phyloP scores from a whole-genome alignment of 192 early-diverging fungal species.

The Coemansia sp. region DNA sequence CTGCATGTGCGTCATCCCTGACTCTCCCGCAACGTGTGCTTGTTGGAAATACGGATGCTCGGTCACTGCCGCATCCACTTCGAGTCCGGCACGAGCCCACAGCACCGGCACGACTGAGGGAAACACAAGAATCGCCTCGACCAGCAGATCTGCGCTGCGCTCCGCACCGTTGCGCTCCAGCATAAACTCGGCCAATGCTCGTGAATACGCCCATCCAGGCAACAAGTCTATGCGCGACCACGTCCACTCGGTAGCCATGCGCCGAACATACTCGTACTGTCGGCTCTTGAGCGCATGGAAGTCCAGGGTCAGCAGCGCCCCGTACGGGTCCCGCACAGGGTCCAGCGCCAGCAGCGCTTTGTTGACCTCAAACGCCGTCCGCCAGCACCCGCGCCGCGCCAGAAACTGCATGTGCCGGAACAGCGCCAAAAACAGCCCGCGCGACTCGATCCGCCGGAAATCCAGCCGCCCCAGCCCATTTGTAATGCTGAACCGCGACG shows the following conservation, averaged over 20 bases:
- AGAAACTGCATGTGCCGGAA: conserved; percentile 84
- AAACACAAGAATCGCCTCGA: conserved; percentile 70
- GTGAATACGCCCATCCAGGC: conserved; percentile 76
- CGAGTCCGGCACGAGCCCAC: conserved; percentile 64
- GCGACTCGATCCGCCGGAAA: conserved; percentile 75
- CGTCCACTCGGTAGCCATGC: conserved; percentile 38
- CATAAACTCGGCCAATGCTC: conserved; percentile 78
- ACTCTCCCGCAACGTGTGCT: conserved; percentile 25
- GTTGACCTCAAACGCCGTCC: conserved; percentile 87
- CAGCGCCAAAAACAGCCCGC: conserved; percentile 78
- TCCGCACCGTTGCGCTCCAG: conserved; percentile 51
- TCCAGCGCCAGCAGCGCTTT: conserved; percentile 76
- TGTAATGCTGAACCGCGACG: conserved; percentile 71
- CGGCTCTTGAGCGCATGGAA: conserved; percentile 79
- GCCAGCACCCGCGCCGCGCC: conserved; percentile 88
- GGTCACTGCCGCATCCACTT: conserved; percentile 59
- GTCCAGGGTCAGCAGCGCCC: conserved; percentile 76
- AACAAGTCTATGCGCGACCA: conserved; percentile 40
- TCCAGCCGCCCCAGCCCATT: conserved; percentile 65
- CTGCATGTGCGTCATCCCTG: conserved; percentile 58
- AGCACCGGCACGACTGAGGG: conserved; percentile 66
- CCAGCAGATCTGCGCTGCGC: conserved; percentile 56
- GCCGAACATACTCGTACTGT: conserved; percentile 65
- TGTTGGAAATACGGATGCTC: conserved; percentile 59
- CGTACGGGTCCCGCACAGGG: conserved; percentile 73